phyloP scores from a whole-genome alignment of 257 asterid species.

The Buddleja alternifolia region DNA sequence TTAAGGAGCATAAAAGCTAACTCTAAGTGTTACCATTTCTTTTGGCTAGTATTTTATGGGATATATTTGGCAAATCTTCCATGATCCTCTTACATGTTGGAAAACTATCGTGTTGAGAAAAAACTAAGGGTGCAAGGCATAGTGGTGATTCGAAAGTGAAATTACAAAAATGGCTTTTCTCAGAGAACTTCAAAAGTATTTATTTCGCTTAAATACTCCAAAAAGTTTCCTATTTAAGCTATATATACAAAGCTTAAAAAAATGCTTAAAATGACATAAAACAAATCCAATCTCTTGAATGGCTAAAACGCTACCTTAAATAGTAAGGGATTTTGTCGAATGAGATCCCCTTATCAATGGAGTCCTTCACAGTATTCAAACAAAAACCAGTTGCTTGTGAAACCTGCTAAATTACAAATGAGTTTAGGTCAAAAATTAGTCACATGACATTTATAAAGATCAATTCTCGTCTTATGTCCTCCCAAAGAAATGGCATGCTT shows the following conservation, averaged over 20 bases:
- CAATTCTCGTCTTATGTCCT: no score
- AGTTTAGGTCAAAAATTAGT: not conserved
- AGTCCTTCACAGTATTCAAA: no score
- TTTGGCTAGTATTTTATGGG: not conserved
- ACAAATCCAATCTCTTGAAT: not conserved
- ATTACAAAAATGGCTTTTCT: not conserved
- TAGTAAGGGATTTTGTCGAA: slow-evolving; percentile 23
- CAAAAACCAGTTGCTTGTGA: not conserved
- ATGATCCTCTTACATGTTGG: not conserved
- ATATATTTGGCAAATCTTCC: not conserved
- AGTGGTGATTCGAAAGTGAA: not conserved
- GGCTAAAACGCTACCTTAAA: slow-evolving; percentile 12
- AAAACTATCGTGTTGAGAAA: not conserved
- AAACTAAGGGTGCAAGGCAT: not conserved
- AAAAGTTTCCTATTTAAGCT: not conserved
- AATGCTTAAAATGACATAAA: not conserved
- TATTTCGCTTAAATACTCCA: not conserved
- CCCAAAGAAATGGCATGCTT: no score
- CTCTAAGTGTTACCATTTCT: no score
- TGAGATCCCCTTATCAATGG: not conserved
- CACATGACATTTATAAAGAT: no score
- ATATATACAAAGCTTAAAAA: not conserved
- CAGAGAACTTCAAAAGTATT: not conserved
- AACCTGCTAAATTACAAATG: slow-evolving; percentile 14
- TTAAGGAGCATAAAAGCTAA: no score